These are phyloP conservation scores for Syzygium aromaticum DNA, from an alignment of 345 rosid species.

Conservation along the genomic window DNA sequence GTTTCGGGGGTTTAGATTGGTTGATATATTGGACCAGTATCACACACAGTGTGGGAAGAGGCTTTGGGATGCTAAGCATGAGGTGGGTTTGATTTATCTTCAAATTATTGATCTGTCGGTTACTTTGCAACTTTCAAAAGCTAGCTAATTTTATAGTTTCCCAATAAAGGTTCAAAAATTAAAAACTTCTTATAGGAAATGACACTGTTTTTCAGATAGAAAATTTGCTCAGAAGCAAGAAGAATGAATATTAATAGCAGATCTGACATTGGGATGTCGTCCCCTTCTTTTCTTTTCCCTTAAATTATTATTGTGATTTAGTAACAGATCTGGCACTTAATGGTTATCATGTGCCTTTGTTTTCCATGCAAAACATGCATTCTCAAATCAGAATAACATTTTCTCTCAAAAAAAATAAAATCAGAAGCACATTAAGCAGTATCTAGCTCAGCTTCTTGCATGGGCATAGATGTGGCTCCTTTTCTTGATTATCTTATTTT, in stretches of 20 bases:
- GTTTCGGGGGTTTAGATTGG: constrained; percentile 31
- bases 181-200: not conserved
- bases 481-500: not conserved
- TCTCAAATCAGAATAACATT: not conserved
- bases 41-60: constrained; percentile 71
- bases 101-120: not conserved
- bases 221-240: not conserved
- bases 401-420: no score
- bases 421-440: not conserved
- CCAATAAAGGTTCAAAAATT: not conserved
- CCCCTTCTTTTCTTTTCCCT: not conserved
- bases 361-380: not conserved
- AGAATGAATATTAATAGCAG: not conserved
- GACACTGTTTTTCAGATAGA: not conserved
- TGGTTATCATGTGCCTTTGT: not conserved
- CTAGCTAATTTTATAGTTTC: not conserved
- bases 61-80: constrained; percentile 96
- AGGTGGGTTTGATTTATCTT: constrained; percentile 34
- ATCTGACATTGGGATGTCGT: constrained; percentile 17
- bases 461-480: not conserved
- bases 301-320: not conserved
- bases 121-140: not conserved
- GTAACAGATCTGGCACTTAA: not conserved
- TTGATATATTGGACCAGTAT: constrained; percentile 68
- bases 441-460: not conserved